Evolutionary conservation across 495 filamentous ascomycete genomes (phyloP).

Genomic region (Annulohypoxylon moriforme): DNA sequence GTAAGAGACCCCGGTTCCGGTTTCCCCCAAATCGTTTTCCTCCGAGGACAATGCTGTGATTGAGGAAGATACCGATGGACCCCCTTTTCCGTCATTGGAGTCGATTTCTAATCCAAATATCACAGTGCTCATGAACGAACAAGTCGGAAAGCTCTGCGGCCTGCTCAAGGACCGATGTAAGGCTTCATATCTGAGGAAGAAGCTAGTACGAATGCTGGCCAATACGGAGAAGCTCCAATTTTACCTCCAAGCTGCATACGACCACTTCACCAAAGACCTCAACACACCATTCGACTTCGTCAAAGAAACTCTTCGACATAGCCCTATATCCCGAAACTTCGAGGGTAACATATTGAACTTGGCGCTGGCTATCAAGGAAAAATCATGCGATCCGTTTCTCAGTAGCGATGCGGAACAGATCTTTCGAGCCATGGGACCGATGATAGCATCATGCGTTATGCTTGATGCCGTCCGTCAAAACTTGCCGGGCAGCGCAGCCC

Average conservation of each 20-base stretch:
- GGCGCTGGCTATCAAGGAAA: conserved; percentile 58
- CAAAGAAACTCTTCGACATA: conserved; percentile 57
- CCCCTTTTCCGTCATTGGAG: not conserved
- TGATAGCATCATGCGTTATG: conserved; percentile 67
- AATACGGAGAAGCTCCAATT: conserved; percentile 63
- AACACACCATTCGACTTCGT: conserved; percentile 69
- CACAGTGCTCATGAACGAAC: conserved; percentile 58
- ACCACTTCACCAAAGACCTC: conserved; percentile 65
- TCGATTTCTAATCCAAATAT: conserved; percentile 13
- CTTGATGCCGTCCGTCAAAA: conserved; percentile 61
- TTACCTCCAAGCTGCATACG: conserved; percentile 64
- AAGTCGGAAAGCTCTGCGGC: conserved; percentile 60
- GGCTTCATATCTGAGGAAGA: conserved; percentile 54
- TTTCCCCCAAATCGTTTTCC: no score
- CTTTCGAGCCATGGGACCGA: conserved; percentile 60
- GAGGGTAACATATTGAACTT: conserved; percentile 65
- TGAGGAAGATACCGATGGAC: not conserved
- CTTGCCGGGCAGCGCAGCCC: conserved; percentile 47
- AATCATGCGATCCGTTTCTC: conserved; percentile 37
- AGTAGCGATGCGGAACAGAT: conserved; percentile 50
- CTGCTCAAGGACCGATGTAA: conserved; percentile 55
- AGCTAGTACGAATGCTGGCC: conserved; percentile 58
- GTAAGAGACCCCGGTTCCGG: conserved; percentile 28
- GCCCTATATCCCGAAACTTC: conserved; percentile 62
- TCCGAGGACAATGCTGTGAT: no score